Percentiles rank a stretch among this genome's conserved stretches.
phyloP scores from a whole-genome alignment of 345 rosid species.

The Syzygium oleosum region DNA sequence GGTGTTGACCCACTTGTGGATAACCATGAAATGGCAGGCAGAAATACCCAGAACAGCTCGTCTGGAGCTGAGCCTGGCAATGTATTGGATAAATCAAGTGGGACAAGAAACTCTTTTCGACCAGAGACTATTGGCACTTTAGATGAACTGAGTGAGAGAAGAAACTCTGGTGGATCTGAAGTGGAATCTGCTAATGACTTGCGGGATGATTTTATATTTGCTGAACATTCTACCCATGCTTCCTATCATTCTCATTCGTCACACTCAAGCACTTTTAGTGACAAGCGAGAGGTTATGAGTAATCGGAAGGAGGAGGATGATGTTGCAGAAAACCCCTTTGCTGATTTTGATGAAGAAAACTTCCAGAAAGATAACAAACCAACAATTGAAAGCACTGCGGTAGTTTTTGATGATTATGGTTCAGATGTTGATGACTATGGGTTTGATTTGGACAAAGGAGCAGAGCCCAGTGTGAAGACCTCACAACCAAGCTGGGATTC shows the following conservation, averaged over 20 bases:
- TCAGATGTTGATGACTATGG: constrained; percentile 41
- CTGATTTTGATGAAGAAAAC: constrained; percentile 24
- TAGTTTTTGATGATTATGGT: constrained; percentile 57
- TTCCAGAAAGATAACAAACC: constrained; percentile 23
- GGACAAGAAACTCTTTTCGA: constrained; percentile 20
- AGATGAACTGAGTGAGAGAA: constrained; percentile 20
- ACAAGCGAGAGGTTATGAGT: constrained; percentile 23
- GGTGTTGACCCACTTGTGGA: constrained; percentile 2
- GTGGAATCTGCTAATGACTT: constrained; percentile 5
- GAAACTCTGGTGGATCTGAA: constrained; percentile 29
- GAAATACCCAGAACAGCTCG: constrained; percentile 22
- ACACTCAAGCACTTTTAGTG: constrained; percentile 21
- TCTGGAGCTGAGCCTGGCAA: background rate
- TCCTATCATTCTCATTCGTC: constrained; percentile 34
- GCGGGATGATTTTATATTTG: background rate
- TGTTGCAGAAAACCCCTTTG: constrained; percentile 32
- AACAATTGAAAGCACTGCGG: constrained; percentile 24
- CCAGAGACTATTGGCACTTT: constrained; percentile 10
- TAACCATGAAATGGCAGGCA: constrained; percentile 16
- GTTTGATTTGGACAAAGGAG: constrained; percentile 30
- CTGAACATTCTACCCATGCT: background rate
- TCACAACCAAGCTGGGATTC: constrained; percentile 27
- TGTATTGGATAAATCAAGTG: background rate
- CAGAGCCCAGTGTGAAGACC: constrained; percentile 17
- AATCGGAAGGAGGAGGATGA: constrained; percentile 6